Conservation (phyloP, 2,329 filamentous ascomycete species). For the Rhytidhysteron rufulum region DNA sequence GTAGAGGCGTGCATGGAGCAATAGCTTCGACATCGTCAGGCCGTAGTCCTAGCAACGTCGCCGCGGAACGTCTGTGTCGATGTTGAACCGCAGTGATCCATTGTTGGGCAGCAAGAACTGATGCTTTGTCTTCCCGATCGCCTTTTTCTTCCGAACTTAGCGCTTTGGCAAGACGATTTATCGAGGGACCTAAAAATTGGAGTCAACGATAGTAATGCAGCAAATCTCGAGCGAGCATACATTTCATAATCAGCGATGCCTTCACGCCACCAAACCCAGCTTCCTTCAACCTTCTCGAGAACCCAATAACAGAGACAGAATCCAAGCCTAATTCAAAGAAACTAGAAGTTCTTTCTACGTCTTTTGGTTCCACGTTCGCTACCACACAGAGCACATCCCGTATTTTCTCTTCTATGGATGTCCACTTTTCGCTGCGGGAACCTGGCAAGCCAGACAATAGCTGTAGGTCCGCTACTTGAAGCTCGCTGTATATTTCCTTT, state of each 20-base stretch:
- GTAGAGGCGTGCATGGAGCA: slow-evolving; percentile 77
- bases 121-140: slow-evolving; percentile 12
- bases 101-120: slow-evolving; percentile 53
- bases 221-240: slow-evolving; percentile 27
- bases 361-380: slow-evolving; percentile 40
- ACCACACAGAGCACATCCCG: slow-evolving; percentile 54
- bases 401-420: slow-evolving; percentile 46
- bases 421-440: slow-evolving; percentile 18
- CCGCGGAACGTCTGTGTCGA: slow-evolving; percentile 53
- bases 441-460: slow-evolving; percentile 36
- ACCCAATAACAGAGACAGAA: slow-evolving; percentile 75
- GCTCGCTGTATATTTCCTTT: slow-evolving; percentile 59
- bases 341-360: slow-evolving; percentile 56
- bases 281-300: slow-evolving; percentile 62
- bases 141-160: slow-evolving; percentile 16
- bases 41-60: slow-evolving; percentile 50
- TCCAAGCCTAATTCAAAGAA: slow-evolving; percentile 86
- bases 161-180: slow-evolving; percentile 39
- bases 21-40: slow-evolving; percentile 64
- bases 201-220: slow-evolving; percentile 4
- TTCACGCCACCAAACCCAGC: slow-evolving; percentile 59
- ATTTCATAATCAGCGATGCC: slow-evolving; percentile 65
- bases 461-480: slow-evolving; percentile 62
- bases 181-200: slow-evolving; percentile 26
- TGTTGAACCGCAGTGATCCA: slow-evolving; percentile 62